Evolutionary conservation across 345 rosid species (phyloP).

Genomic region (Hibiscus trionum): DNA sequence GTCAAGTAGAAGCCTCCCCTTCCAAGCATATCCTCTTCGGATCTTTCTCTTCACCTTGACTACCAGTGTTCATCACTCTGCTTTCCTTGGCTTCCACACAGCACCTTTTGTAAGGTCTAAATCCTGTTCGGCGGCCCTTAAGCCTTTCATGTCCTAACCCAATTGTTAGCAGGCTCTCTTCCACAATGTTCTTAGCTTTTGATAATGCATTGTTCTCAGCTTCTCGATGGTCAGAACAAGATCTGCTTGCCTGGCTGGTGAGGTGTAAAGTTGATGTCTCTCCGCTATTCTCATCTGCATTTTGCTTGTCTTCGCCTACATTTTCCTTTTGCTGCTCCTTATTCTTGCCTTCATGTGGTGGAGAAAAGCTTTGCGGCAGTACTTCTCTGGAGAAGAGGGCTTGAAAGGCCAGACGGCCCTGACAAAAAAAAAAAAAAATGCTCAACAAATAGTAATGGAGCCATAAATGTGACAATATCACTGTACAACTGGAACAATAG

Average conservation of each 20-base stretch:
- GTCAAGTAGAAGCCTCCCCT: slow-evolving; percentile 52
- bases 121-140: slow-evolving; percentile 62
- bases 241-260: slow-evolving; percentile 26
- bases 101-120: slow-evolving; percentile 91
- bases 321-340: slow-evolving; percentile 11
- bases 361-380: slow-evolving; percentile 89
- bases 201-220: slow-evolving; percentile 26
- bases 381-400: slow-evolving; percentile 80
- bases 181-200: slow-evolving; percentile 21
- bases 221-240: slow-evolving; percentile 24
- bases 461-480: slow-evolving; percentile 1
- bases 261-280: slow-evolving; percentile 41
- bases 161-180: slow-evolving; percentile 38
- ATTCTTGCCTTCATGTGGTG: slow-evolving; percentile 25
- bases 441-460: neutral
- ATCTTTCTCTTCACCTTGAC: slow-evolving; percentile 59
- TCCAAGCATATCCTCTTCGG: slow-evolving; percentile 84
- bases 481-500: neutral
- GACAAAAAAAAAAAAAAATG: slow-evolving; percentile 2
- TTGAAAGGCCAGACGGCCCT: slow-evolving; percentile 93
- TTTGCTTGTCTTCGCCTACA: slow-evolving; percentile 30
- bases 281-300: slow-evolving; percentile 21
- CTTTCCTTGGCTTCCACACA: slow-evolving; percentile 69
- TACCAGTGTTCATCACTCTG: slow-evolving; percentile 27
- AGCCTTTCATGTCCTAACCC: slow-evolving; percentile 52